phyloP scores from a whole-genome alignment of 2,329 filamentous ascomycete species.

The Rutstroemia sp. region DNA sequence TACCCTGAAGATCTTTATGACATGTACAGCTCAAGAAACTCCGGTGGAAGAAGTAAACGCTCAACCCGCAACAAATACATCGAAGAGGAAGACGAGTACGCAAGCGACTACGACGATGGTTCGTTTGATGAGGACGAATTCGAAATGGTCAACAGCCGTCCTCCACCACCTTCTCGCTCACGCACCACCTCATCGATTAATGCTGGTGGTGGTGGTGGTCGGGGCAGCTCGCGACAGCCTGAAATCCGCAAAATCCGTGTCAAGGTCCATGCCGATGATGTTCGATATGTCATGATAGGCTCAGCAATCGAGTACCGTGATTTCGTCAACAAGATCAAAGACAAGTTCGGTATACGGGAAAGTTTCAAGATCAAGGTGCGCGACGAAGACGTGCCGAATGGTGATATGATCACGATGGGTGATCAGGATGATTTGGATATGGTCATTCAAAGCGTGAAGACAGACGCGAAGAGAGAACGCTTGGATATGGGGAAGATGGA shows the following conservation, averaged over 20 bases:
- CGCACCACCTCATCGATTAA: slow-evolving; percentile 29
- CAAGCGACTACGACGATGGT: slow-evolving; percentile 62
- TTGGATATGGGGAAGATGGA: slow-evolving; percentile 90
- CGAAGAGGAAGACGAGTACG: slow-evolving; percentile 73
- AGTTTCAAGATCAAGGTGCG: slow-evolving; percentile 84
- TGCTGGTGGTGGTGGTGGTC: slow-evolving; percentile 25
- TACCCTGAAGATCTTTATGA: slow-evolving; percentile 58
- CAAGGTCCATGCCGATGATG: slow-evolving; percentile 88
- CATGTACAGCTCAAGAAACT: slow-evolving; percentile 47
- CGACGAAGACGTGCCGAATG: slow-evolving; percentile 68
- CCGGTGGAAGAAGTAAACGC: slow-evolving; percentile 33
- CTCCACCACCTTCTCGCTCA: slow-evolving; percentile 35
- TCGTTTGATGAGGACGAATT: slow-evolving; percentile 72
- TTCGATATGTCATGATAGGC: slow-evolving; percentile 83
- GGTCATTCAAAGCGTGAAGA: slow-evolving; percentile 64
- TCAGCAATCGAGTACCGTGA: slow-evolving; percentile 66
- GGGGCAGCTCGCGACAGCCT: slow-evolving; percentile 51
- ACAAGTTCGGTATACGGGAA: slow-evolving; percentile 74
- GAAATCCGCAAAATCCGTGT: slow-evolving; percentile 75
- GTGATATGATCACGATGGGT: slow-evolving; percentile 94
- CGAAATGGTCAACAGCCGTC: slow-evolving; percentile 61
- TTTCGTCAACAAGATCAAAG: slow-evolving; percentile 69
- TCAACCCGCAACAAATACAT: slow-evolving; percentile 53
- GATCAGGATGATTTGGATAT: slow-evolving; percentile 96
- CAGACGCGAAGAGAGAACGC: slow-evolving; percentile 62